phyloP scores from a whole-genome alignment of 257 asterid genomes.

The Linderniella brevidens region DNA sequence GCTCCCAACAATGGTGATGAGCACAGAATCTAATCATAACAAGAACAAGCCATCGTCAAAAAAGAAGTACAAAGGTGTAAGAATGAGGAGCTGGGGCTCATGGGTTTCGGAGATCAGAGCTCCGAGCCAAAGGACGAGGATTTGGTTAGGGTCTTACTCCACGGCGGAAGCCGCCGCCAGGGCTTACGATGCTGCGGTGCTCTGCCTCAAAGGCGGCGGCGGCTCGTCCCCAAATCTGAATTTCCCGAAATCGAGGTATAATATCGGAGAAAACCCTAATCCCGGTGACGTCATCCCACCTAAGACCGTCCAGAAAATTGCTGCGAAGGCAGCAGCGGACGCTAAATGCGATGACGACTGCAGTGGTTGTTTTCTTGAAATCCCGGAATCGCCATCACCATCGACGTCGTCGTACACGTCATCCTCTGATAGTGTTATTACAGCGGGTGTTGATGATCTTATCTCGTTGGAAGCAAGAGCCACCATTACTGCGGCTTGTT shows the following conservation, averaged over 20 bases:
- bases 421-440: too few relatives aligned
- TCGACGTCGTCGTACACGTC: constrained; percentile 10
- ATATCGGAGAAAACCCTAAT: too few relatives aligned
- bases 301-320: too few relatives aligned
- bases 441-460: too few relatives aligned
- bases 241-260: too few relatives aligned
- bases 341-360: too few relatives aligned
- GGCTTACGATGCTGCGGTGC: constrained; percentile 82
- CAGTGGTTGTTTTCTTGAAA: too few relatives aligned
- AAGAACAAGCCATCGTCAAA: constrained; percentile 14
- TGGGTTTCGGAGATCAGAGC: constrained; percentile 69
- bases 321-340: too few relatives aligned
- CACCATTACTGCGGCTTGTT: too few relatives aligned
- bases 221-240: too few relatives aligned
- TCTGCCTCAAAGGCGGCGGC: constrained; percentile 13
- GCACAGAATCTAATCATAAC: constrained; percentile 18
- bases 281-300: too few relatives aligned
- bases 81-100: constrained; percentile 52
- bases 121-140: constrained; percentile 73
- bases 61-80: constrained; percentile 78
- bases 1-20: constrained; percentile 38
- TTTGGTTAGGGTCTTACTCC: constrained; percentile 84
- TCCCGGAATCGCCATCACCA: constrained; percentile 15
- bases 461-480: too few relatives aligned
- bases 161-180: constrained; percentile 87